Percentiles rank a stretch among this genome's conserved stretches.
These are phyloP conservation scores for Pharnaceum exiguum DNA, from an alignment of 148 eudicot genomes.

Conservation along the genomic window DNA sequence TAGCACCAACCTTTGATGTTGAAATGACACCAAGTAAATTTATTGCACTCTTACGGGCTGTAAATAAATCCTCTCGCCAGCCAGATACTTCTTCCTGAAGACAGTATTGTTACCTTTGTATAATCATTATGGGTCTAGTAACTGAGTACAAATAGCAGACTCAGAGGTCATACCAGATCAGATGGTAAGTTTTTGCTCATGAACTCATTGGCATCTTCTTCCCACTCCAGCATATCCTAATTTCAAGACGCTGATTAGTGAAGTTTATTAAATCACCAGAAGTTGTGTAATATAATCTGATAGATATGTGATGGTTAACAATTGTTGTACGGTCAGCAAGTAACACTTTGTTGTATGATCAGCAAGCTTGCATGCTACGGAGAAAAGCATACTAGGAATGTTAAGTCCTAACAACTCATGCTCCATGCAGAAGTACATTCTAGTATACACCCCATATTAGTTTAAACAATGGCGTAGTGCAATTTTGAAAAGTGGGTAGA, in stretches of 20 bases:
- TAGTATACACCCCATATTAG: no score
- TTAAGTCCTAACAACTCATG: background rate
- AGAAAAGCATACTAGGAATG: no score
- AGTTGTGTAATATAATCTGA: background rate
- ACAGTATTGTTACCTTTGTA: conserved; percentile 7
- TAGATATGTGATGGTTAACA: background rate
- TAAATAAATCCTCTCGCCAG: conserved; percentile 68
- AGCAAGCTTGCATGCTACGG: background rate
- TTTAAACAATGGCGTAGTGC: no score
- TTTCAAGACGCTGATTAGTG: conserved; percentile 11
- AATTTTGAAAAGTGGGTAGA: no score
- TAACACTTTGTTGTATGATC: background rate
- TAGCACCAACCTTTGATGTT: conserved; percentile 54
- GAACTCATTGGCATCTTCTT: conserved; percentile 78
- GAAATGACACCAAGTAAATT: conserved; percentile 81
- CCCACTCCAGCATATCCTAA: conserved; percentile 77
- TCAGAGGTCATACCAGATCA: conserved; percentile 44
- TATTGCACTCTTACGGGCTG: conserved; percentile 72
- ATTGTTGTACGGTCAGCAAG: no score
- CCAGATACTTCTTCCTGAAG: conserved; percentile 74
- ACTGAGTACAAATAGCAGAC: background rate
- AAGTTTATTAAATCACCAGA: background rate
- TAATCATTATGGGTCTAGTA: conserved; percentile 7
- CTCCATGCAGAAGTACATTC: background rate
- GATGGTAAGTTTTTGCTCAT: conserved; percentile 74